These are phyloP conservation scores for Komagataella phaffii DNA, from an alignment of 805 yeast species.

Conservation along the genomic window DNA sequence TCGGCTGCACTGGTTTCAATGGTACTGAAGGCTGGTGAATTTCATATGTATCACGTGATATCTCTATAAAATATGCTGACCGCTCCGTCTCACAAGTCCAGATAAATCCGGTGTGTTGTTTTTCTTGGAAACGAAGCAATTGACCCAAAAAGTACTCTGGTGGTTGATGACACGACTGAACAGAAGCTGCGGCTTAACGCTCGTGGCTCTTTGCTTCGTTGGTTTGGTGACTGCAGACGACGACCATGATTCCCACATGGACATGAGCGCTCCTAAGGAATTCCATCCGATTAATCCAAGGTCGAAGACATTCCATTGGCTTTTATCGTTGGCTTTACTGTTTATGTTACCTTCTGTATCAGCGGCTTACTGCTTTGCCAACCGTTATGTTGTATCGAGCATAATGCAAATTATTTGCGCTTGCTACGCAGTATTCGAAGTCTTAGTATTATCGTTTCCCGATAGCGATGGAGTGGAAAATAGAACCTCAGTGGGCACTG, in stretches of 20 bases:
- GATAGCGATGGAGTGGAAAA: conserved; percentile 58
- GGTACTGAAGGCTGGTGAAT: conserved; percentile 49
- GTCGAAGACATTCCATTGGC: conserved; percentile 55
- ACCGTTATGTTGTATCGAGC: conserved; percentile 28
- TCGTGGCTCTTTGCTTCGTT: background rate
- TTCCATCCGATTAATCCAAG: conserved; percentile 16
- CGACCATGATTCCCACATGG: background rate
- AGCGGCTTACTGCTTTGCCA: conserved; percentile 41
- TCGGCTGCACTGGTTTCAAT: conserved; percentile 67
- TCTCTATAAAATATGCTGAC: background rate
- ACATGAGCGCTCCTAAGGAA: background rate
- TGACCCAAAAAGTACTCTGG: background rate
- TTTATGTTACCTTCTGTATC: conserved; percentile 45
- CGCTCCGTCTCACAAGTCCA: background rate
- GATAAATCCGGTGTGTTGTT: background rate
- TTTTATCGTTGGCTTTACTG: conserved; percentile 30
- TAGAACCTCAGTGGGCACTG: conserved; percentile 51
- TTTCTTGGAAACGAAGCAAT: background rate
- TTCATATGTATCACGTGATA: background rate
- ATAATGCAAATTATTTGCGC: conserved; percentile 32
- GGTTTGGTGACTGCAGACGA: background rate
- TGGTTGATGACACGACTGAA: background rate
- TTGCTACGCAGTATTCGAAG: conserved; percentile 41
- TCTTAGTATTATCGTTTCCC: conserved; percentile 43
- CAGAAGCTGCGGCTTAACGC: background rate